Conservation (phyloP, 2,329 filamentous ascomycete genomes). For the Diaporthe humulicola region DNA sequence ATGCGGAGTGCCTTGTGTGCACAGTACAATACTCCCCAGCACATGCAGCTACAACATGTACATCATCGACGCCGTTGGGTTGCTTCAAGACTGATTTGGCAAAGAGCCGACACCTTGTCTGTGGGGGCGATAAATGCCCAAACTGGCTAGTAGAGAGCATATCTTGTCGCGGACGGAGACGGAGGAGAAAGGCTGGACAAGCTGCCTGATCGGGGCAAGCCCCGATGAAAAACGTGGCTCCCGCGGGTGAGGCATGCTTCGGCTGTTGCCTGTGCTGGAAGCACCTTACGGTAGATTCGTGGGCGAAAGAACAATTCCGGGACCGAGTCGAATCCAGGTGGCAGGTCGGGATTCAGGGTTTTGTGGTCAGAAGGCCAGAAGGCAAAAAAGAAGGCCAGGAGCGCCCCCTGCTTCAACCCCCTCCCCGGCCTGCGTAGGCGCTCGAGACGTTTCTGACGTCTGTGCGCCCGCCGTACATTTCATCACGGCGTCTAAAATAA, state of each 20-base stretch:
- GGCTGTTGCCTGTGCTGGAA: conserved; percentile 14
- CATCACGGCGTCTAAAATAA: conserved; percentile 31
- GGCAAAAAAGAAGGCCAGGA: neutral
- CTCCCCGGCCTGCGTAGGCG: neutral
- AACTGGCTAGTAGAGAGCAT: neutral
- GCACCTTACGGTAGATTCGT: neutral
- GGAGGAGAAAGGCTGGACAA: neutral
- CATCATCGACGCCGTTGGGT: neutral
- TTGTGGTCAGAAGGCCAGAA: neutral
- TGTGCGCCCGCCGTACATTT: conserved; percentile 27
- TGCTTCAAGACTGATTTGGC: neutral
- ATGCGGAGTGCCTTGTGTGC: neutral
- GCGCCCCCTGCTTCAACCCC: neutral
- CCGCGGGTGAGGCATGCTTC: conserved; percentile 17
- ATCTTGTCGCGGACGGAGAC: neutral
- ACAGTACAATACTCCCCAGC: neutral
- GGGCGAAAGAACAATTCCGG: neutral
- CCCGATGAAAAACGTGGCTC: conserved; percentile 25
- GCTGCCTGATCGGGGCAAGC: conserved; percentile 3
- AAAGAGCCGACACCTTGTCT: neutral
- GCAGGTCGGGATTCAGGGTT: conserved; percentile 25
- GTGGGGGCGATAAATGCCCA: conserved; percentile 3
- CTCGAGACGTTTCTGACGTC: conserved; percentile 20
- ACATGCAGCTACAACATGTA: neutral
- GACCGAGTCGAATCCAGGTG: conserved; percentile 9